Evolutionary conservation across 2,329 filamentous ascomycete genomes (phyloP).

Genomic region (Penicillium sp.): DNA sequence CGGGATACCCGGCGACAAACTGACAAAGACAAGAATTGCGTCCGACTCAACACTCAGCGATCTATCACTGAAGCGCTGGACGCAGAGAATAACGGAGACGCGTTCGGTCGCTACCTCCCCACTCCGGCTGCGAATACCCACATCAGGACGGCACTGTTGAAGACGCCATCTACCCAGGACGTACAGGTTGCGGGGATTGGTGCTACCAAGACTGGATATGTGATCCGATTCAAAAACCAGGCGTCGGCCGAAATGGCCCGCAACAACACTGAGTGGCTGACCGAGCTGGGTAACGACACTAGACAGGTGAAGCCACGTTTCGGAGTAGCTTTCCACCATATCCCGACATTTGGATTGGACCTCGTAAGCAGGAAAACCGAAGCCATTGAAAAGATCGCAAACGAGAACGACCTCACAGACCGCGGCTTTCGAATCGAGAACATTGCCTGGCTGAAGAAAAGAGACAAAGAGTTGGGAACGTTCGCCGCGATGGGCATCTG

Average conservation of each 20-base stretch:
- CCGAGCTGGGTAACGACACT: conserved; percentile 6
- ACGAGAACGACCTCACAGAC: background rate
- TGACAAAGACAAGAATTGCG: no score
- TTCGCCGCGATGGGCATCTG: no score
- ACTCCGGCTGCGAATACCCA: background rate
- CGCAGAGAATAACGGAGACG: background rate
- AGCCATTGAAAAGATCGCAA: background rate
- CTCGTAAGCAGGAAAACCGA: background rate
- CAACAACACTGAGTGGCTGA: conserved; percentile 15
- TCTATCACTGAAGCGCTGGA: background rate
- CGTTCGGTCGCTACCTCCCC: background rate
- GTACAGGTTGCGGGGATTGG: conserved; percentile 1
- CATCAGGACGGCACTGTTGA: conserved; percentile 3
- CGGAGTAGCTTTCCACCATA: background rate
- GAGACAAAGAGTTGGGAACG: no score
- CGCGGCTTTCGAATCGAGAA: no score
- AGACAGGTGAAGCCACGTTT: conserved; percentile 9
- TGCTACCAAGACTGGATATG: conserved; percentile 9
- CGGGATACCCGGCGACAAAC: background rate
- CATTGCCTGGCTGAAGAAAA: no score
- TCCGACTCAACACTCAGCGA: conserved; percentile 1
- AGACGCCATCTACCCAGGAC: conserved; percentile 4
- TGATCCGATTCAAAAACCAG: conserved; percentile 3
- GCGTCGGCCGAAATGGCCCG: no score
- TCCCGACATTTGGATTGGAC: background rate